Base-by-base conservation (phyloP, 129 eudicot genomes). In the Ambrosia artemisiifolia region DNA sequence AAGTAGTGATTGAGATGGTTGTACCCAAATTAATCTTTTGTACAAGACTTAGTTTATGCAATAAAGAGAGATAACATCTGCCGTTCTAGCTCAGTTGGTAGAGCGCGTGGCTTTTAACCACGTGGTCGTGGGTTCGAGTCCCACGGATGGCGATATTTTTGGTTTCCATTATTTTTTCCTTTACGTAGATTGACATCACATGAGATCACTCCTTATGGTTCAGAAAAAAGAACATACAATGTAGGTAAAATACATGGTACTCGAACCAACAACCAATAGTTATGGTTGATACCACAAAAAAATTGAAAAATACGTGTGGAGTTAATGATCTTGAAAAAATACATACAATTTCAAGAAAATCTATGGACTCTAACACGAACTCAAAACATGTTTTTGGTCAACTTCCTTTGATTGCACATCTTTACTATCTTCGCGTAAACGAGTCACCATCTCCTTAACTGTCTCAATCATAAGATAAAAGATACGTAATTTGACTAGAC, bases 91-190 rank as follows among this genome's bases (percentile, higher is more conserved):
- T 84, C 89, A 87, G 89, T 84, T 74, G 95, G 97, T 91, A 91
- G 92, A 91, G 97, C 97, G 97, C 92, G 87, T 91, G 97, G 95
- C 97, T 91, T 91, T 91, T 91, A 91, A 88, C 92, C 97, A 88
- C 90, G 97, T 91, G 95, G 97, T 88, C 97, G 95, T 91, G 88
- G 92, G 97, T 91, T 91, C 92, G 95, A 91, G 85, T 79, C 95
- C 97, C 97, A 91, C 96, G 84, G 83, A 68, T 68, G 80, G 83
- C 80, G 83, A 0, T 35, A 35, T 3, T 35, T n/a, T n/a, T n/a
- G n/a, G n/a, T n/a, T n/a, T n/a, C n/a, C n/a, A n/a, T n/a, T n/a
- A n/a, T n/a, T n/a, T n/a, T n/a, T n/a, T n/a, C n/a, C n/a, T n/a
- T n/a, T n/a, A n/a, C n/a, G n/a, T n/a, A n/a, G n/a, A n/a, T n/a